These are phyloP conservation scores for Berberis thunbergii DNA, from an alignment of 164 flowering plant species.

Conservation along the genomic window DNA sequence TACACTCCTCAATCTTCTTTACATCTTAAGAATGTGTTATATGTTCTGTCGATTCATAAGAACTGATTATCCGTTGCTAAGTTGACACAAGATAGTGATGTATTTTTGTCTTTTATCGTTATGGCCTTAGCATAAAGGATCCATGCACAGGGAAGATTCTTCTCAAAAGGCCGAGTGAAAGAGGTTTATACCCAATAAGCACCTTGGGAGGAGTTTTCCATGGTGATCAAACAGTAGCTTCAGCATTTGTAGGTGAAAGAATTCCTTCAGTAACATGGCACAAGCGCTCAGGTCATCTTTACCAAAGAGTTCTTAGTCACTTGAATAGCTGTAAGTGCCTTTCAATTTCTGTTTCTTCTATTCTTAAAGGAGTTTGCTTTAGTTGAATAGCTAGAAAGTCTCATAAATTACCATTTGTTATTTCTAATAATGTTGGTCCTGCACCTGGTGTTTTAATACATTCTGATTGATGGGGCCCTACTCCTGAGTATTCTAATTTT, in stretches of 20 bases:
- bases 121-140: background rate
- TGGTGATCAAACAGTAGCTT: background rate
- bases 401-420: background rate
- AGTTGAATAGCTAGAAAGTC: background rate
- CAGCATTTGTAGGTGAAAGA: background rate
- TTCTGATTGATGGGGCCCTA: background rate
- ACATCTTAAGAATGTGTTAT: background rate
- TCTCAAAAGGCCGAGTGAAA: background rate
- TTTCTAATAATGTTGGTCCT: background rate
- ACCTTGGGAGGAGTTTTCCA: background rate
- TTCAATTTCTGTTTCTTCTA: background rate
- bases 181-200: background rate
- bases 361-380: background rate
- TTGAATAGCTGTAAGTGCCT: background rate
- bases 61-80: background rate
- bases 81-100: background rate
- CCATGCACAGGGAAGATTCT: background rate
- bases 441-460: background rate
- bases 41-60: background rate
- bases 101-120: background rate
- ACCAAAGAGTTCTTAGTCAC: too few relatives aligned
- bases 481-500: background rate
- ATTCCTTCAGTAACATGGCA: background rate
- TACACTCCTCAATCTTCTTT: background rate
- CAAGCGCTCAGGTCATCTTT: background rate